phyloP scores from a whole-genome alignment of 1,284 basidiomycete species.

The Rhizoctonia solani region DNA sequence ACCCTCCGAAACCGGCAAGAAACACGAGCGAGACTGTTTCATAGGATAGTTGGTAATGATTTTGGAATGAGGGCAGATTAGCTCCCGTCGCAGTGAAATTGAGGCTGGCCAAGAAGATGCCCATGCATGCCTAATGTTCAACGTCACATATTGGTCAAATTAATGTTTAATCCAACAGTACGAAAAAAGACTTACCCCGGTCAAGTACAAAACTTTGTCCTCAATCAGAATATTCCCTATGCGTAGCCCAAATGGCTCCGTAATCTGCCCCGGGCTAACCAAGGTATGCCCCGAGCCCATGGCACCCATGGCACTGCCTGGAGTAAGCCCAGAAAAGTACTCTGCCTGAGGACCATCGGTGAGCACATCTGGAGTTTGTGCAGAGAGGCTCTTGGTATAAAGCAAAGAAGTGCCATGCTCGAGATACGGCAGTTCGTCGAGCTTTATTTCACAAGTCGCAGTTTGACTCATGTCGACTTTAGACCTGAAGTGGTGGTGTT shows the following conservation, averaged over 20 bases:
- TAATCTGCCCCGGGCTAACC: background rate
- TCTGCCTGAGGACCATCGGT: background rate
- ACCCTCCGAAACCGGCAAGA: constrained; percentile 17
- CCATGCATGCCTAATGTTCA: constrained; percentile 16
- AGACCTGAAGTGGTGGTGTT: no score
- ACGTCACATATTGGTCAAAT: background rate
- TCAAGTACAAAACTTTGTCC: constrained; percentile 10
- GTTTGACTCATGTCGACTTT: constrained; percentile 20
- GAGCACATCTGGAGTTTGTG: background rate
- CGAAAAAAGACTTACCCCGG: background rate
- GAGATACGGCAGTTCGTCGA: constrained; percentile 5
- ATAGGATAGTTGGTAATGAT: constrained; percentile 22
- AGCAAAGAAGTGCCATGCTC: background rate
- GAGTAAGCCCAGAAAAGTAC: background rate
- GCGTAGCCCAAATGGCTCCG: background rate
- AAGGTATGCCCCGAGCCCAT: background rate
- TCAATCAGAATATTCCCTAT: constrained; percentile 18
- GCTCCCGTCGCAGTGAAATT: constrained; percentile 24
- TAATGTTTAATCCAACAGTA: background rate
- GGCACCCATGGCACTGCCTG: background rate
- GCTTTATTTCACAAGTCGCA: constrained; percentile 7
- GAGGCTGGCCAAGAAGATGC: background rate
- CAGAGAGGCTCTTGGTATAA: background rate
- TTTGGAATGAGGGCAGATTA: constrained; percentile 20
- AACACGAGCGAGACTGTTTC: constrained; percentile 21